Conservation (phyloP, 306 rosid species). For the Quercus mongolica region DNA sequence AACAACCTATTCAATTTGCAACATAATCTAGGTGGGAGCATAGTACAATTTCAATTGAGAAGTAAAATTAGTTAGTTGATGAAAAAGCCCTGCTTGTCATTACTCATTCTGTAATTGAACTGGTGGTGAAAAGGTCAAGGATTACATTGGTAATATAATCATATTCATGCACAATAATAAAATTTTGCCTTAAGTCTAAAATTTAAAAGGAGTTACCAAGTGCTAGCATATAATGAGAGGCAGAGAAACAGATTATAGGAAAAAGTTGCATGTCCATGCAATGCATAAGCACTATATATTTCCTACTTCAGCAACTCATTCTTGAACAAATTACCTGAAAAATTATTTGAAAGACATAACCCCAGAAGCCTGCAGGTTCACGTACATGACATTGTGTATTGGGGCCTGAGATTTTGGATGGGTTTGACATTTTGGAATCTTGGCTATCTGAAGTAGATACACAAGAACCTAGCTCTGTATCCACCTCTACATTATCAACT, state of each 20-base stretch:
- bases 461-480: constrained; percentile 60
- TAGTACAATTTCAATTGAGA: not conserved
- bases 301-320: not conserved
- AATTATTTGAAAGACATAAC: constrained; percentile 78
- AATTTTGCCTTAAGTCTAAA: not conserved
- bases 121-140: not conserved
- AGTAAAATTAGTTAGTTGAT: not conserved
- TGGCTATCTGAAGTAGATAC: constrained; percentile 28
- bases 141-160: not conserved
- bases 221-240: no score
- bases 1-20: not conserved
- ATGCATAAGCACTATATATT: not conserved
- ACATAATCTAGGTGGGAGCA: not conserved
- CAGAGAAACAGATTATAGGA: no score
- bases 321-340: constrained; percentile 57
- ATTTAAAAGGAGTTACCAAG: not conserved
- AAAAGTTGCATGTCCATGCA: no score
- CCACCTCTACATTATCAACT: constrained; percentile 73
- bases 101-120: not conserved
- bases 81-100: not conserved
- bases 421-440: constrained; percentile 26
- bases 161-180: not conserved
- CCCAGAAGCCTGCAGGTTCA: constrained; percentile 71
- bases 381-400: constrained; percentile 36
- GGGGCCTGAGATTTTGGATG: constrained; percentile 34